Percentiles rank a stretch among this genome's conserved stretches.
Conservation (phyloP, 164 flowering plant species). For the Paratinospora sagittata region DNA sequence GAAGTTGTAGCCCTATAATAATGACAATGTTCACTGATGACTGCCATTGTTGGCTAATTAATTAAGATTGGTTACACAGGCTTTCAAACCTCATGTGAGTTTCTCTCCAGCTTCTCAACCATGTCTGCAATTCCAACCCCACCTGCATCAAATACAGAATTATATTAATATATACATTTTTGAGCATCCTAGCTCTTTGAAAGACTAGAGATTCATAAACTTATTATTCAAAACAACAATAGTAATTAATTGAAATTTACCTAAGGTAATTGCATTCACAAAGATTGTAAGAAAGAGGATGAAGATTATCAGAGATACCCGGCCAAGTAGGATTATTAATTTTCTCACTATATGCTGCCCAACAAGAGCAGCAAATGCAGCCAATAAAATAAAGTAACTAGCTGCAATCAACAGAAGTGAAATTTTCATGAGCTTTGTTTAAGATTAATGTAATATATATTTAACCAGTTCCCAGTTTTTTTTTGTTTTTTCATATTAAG, state of each 20-base stretch:
- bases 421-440: not conserved
- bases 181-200: not conserved
- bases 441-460: no score
- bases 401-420: conserved; percentile 42
- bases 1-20: not conserved
- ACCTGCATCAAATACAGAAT: conserved; percentile 34
- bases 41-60: not conserved
- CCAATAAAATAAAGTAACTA: conserved; percentile 44
- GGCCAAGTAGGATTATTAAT: conserved; percentile 44
- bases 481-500: no score
- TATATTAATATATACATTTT: not conserved
- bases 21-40: not conserved
- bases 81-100: conserved; percentile 59
- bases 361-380: conserved; percentile 50
- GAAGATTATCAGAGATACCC: conserved; percentile 66
- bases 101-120: conserved; percentile 43
- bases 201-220: not conserved
- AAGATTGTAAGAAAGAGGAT: conserved; percentile 59
- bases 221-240: not conserved
- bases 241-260: conserved; percentile 30
- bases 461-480: no score
- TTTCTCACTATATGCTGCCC: conserved; percentile 66
- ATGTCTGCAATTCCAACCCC: conserved; percentile 56
- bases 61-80: conserved; percentile 29
- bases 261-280: conserved; percentile 55